Percentiles rank a stretch among this genome's conserved stretches.
phyloP scores from a whole-genome alignment of 2,329 filamentous ascomycete genomes.

The Xylariales sp. region DNA sequence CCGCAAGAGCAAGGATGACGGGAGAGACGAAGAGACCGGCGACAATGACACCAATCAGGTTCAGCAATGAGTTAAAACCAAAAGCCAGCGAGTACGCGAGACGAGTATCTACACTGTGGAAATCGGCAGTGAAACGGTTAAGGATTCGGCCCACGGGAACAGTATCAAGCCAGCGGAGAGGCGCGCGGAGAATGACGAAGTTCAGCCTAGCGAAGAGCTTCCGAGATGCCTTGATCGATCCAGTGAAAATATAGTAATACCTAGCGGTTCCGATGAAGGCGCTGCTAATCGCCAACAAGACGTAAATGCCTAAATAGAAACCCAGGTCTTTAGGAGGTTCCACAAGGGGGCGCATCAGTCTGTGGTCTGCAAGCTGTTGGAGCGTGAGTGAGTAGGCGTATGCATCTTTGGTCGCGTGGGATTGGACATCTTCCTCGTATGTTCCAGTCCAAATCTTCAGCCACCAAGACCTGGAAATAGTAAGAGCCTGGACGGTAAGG shows the following conservation, averaged over 20 bases:
- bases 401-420: constrained; percentile 23
- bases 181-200: constrained; percentile 64
- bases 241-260: constrained; percentile 59
- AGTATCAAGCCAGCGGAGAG: constrained; percentile 76
- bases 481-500: constrained; percentile 47
- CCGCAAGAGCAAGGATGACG: constrained; percentile 58
- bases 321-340: constrained; percentile 34
- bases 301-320: constrained; percentile 67
- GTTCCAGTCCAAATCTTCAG: constrained; percentile 57
- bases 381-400: constrained; percentile 40
- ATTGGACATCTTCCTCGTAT: constrained; percentile 27
- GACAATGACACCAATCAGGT: constrained; percentile 60
- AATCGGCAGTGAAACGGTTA: constrained; percentile 76
- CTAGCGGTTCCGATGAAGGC: constrained; percentile 57
- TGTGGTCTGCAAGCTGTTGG: constrained; percentile 40
- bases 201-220: constrained; percentile 64
- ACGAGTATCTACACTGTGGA: constrained; percentile 66
- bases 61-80: constrained; percentile 54
- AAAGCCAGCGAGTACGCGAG: constrained; percentile 61
- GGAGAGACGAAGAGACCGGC: constrained; percentile 66
- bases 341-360: constrained; percentile 24
- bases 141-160: constrained; percentile 72
- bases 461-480: constrained; percentile 61
- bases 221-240: constrained; percentile 66
- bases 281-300: constrained; percentile 52